Evolutionary conservation across 164 flowering plant species (phyloP).

Genomic region (Liriodendron chinense): DNA sequence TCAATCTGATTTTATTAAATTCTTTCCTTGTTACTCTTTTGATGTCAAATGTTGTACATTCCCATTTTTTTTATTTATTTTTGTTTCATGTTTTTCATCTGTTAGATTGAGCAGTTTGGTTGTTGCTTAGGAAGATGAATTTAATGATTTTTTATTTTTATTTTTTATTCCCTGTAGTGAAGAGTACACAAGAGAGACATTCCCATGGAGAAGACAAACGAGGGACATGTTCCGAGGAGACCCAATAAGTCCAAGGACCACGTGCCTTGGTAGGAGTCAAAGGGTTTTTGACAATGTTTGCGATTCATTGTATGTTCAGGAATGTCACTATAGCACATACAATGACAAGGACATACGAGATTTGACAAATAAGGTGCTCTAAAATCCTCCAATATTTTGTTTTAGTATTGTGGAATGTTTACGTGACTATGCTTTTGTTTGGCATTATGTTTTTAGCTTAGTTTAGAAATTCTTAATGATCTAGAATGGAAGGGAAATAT

Average conservation of each 20-base stretch:
- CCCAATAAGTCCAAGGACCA: conserved; percentile 32
- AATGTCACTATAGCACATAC: conserved; percentile 36
- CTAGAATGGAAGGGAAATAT: not conserved
- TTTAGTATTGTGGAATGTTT: not conserved
- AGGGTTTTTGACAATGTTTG: conserved; percentile 12
- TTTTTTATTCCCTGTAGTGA: conserved; percentile 39
- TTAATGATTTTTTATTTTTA: conserved; percentile 6
- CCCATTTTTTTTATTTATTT: not conserved
- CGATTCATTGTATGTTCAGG: conserved; percentile 33
- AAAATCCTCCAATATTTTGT: not conserved
- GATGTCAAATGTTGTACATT: not conserved
- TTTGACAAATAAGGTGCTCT: conserved; percentile 54
- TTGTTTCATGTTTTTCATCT: not conserved
- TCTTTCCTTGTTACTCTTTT: not conserved
- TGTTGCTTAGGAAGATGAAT: not conserved
- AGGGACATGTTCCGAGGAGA: conserved; percentile 37
- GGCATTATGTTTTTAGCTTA: not conserved
- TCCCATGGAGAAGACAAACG: conserved; percentile 52
- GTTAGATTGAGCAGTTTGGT: not conserved
- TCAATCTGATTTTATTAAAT: not conserved
- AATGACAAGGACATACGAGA: conserved; percentile 28
- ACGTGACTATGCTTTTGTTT: not conserved
- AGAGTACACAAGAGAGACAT: conserved; percentile 49
- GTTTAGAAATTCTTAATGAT: not conserved
- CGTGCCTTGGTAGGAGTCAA: conserved; percentile 35